These are phyloP conservation scores for Pleurotus djamor DNA, from an alignment of 768 basidiomycete species.

Conservation along the genomic window DNA sequence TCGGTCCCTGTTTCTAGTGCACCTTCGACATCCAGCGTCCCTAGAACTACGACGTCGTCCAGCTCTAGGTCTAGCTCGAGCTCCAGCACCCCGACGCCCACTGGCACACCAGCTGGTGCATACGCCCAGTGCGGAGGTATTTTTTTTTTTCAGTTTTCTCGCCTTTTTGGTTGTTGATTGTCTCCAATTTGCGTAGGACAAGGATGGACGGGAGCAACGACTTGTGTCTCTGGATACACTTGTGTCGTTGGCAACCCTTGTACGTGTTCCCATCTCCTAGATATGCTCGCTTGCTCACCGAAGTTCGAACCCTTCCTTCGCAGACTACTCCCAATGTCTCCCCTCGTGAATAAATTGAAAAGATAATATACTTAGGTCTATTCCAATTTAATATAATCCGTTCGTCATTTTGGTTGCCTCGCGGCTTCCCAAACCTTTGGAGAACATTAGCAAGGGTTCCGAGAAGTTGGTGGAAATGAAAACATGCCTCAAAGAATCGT, in stretches of 20 bases:
- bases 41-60: conserved; percentile 12
- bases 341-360: conserved; percentile 19
- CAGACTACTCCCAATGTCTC: conserved; percentile 46
- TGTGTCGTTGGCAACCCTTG: conserved; percentile 37
- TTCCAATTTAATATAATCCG: not conserved
- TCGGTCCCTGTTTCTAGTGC: conserved; percentile 1
- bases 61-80: conserved; percentile 14
- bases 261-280: conserved; percentile 18
- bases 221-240: conserved; percentile 32
- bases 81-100: conserved; percentile 22
- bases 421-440: conserved; percentile 29
- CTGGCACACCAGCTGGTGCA: conserved; percentile 18
- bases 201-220: conserved; percentile 41
- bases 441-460: no score
- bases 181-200: conserved; percentile 13
- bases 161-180: not conserved
- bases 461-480: not conserved
- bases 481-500: conserved; percentile 61
- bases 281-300: not conserved
- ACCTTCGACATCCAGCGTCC: conserved; percentile 13
- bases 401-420: not conserved
- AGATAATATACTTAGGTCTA: not conserved
- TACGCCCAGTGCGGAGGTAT: conserved; percentile 45
- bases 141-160: not conserved
- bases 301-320: not conserved